Evolutionary conservation across 768 basidiomycete genomes (phyloP), one percentile per base, ranked within the genome.

Genomic region (Ramaria rubella): DNA sequence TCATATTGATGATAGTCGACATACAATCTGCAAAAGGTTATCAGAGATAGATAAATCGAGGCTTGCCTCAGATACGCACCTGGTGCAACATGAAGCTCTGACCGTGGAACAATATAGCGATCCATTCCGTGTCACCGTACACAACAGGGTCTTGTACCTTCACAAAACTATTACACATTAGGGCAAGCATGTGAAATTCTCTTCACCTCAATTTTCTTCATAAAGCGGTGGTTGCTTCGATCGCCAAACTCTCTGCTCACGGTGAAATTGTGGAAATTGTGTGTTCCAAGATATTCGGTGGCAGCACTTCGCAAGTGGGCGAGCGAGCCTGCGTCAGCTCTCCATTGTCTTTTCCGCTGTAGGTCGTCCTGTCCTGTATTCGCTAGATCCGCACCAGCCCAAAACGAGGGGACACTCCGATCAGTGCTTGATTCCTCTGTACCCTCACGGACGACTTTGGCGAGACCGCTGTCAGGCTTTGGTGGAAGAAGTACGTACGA

Each of bases 41-140:
- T 24, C 5, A 26, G 23, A 19, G 38, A 29, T 24, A 19, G 17
- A 43, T 7, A 54, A 9, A 7, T 45, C 45, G 61, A 65, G 30
- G n/a, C n/a, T n/a, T n/a, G n/a, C n/a, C n/a, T n/a, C n/a, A n/a
- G n/a, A n/a, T n/a, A 72, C 77, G 52, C 64, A 94, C 94, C 77
- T 99, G 96, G 69, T 99, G 95, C 53, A 99, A 72, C 96, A 99
- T 98, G 70, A 99, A 99, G 63, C 91, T 94, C 70, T 99, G 96
- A 0, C 95, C 96, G 67, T 98, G 93, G 68, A 96, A 87, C 58
- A 88, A 75, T 19, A 98, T 85, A 44, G 87, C 88, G 43, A 98
- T 82, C 94, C 95, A 98, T 66, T 99, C 95, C 1, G 89, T 94
- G 36, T 85, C 85, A 21, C 90, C 92, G 59, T 92, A 86, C 2